These are phyloP conservation scores for Cetradonia linearis DNA, from an alignment of 495 filamentous ascomycete species.

Conservation along the genomic window DNA sequence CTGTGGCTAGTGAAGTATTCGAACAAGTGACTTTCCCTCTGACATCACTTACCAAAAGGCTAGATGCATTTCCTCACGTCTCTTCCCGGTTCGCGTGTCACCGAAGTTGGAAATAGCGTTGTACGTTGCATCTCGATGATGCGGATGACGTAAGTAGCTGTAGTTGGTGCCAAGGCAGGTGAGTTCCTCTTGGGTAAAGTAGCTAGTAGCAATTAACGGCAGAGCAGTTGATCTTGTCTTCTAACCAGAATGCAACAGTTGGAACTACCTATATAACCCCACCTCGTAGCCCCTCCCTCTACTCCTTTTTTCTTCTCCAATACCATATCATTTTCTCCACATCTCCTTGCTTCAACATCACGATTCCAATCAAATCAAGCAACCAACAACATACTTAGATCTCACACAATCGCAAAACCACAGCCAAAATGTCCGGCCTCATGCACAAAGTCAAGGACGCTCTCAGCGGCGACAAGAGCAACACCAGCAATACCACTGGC, in stretches of 20 bases:
- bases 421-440: slow-evolving; percentile 51
- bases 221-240: too few relatives aligned
- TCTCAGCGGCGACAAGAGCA: slow-evolving; percentile 35
- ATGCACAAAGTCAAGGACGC: slow-evolving; percentile 68
- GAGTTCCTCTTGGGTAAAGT: neutral
- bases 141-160: neutral
- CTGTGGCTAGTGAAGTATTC: neutral
- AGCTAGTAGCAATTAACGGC: too few relatives aligned
- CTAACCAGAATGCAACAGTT: too few relatives aligned
- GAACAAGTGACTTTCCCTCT: neutral
- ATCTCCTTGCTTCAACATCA: neutral
- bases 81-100: too few relatives aligned
- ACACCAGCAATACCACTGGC: neutral
- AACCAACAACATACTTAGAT: neutral
- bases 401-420: neutral
- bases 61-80: neutral
- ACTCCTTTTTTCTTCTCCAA: neutral
- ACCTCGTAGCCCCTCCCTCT: neutral
- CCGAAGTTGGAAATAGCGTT: neutral
- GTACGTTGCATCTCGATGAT: neutral
- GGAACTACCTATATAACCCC: neutral
- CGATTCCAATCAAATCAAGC: too few relatives aligned
- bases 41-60: slow-evolving; percentile 6
- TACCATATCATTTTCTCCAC: neutral
- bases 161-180: neutral